phyloP scores from a whole-genome alignment of 1,284 basidiomycete species.

The Puccinia horiana region DNA sequence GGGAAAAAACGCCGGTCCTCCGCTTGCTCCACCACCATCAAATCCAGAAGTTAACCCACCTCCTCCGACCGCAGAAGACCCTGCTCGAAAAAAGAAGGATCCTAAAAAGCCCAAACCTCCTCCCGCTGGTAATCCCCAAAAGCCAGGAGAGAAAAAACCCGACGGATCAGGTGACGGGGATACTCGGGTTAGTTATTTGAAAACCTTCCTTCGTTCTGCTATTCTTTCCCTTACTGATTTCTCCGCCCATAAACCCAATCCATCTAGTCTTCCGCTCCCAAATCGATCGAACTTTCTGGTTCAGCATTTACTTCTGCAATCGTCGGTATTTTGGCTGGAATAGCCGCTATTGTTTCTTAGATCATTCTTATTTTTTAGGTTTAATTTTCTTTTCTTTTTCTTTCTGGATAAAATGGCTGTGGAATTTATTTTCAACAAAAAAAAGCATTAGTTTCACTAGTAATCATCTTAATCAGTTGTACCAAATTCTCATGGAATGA shows the following conservation, averaged over 20 bases:
- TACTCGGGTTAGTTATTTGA: neutral
- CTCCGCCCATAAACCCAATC: neutral
- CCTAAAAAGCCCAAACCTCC: neutral
- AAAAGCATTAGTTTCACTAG: too few species aligned
- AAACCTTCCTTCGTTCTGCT: neutral
- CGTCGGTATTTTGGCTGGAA: neutral
- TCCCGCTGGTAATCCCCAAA: too few species aligned
- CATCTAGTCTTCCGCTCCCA: neutral
- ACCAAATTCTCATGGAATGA: too few species aligned
- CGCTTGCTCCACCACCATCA: neutral
- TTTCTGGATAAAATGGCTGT: neutral
- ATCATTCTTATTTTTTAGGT: neutral
- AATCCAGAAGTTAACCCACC: neutral
- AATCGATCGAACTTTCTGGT: neutral
- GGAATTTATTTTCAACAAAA: too few species aligned
- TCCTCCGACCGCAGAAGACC: neutral
- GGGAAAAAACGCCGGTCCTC: neutral
- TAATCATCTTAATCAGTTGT: too few species aligned
- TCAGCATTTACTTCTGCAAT: neutral
- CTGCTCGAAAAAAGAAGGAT: neutral
- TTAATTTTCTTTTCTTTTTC: neutral
- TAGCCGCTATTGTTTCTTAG: neutral
- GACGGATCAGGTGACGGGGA: neutral
- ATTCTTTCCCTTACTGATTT: neutral
- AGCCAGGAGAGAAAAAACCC: neutral